Evolutionary conservation across 2,329 filamentous ascomycete species (phyloP).

Genomic region (Acephala macrosclerotiorum): DNA sequence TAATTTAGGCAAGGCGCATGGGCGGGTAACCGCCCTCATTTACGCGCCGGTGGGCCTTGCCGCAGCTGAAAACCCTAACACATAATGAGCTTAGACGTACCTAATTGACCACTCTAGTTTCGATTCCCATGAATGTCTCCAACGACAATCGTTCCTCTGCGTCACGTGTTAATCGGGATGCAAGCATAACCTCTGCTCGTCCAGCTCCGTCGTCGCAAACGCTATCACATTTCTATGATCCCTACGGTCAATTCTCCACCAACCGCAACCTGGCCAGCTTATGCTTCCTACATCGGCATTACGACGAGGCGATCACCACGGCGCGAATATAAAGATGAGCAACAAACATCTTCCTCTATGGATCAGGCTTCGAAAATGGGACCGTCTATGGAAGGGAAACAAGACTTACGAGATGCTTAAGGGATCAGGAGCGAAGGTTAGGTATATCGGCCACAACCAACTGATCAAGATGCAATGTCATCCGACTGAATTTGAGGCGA

Average conservation of each 20-base stretch:
- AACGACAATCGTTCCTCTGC: neutral
- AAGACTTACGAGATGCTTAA: conserved; percentile 10
- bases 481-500: conserved; percentile 13
- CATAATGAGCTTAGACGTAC: neutral
- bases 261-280: neutral
- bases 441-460: conserved; percentile 12
- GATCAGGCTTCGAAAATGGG: conserved; percentile 11
- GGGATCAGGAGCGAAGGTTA: conserved; percentile 10
- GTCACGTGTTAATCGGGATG: neutral
- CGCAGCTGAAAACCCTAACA: neutral
- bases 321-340: conserved; percentile 9
- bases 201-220: neutral
- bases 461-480: conserved; percentile 12
- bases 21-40: too few relatives aligned
- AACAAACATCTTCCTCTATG: conserved; percentile 12
- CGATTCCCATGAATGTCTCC: neutral
- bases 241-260: neutral
- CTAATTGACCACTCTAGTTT: neutral
- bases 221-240: neutral
- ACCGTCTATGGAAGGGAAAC: conserved; percentile 12
- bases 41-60: neutral
- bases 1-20: too few relatives aligned
- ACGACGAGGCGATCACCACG: neutral
- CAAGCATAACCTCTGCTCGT: neutral
- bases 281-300: conserved; percentile 3